phyloP scores from a whole-genome alignment of 2,329 filamentous ascomycete species.

The Raffaelea deltoideospora region DNA sequence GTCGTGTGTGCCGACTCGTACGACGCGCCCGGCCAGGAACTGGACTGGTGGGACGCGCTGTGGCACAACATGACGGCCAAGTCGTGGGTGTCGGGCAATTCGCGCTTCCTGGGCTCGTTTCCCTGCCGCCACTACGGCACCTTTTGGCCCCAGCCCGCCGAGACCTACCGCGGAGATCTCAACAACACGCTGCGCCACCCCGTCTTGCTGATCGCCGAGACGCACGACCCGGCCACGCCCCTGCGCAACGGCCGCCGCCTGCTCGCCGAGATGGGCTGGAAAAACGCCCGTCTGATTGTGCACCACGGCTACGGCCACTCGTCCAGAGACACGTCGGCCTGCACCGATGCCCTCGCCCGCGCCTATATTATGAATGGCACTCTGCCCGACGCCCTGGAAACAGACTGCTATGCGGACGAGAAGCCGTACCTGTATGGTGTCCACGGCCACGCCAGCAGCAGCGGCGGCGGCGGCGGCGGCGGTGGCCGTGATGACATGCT shows the following conservation, averaged over 20 bases:
- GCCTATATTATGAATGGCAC: conserved; percentile 24
- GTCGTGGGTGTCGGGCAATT: conserved; percentile 31
- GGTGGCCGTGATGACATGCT: not conserved
- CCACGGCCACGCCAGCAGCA: not conserved
- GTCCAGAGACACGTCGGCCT: conserved; percentile 25
- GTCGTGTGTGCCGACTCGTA: conserved; percentile 32
- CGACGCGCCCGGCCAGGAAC: conserved; percentile 23
- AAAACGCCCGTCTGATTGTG: conserved; percentile 29
- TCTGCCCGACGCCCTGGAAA: conserved; percentile 25
- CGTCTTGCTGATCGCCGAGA: conserved; percentile 30
- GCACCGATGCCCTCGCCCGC: conserved; percentile 26
- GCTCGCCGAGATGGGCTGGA: conserved; percentile 25
- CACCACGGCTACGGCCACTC: conserved; percentile 36
- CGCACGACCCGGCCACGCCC: conserved; percentile 34
- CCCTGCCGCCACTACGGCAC: conserved; percentile 29
- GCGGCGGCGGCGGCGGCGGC: not conserved
- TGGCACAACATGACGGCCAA: conserved; percentile 31
- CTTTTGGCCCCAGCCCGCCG: conserved; percentile 29
- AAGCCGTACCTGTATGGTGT: conserved; percentile 30
- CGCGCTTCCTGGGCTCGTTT: conserved; percentile 23
- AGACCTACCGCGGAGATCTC: conserved; percentile 30
- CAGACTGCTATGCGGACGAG: conserved; percentile 28
- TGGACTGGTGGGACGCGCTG: conserved; percentile 29
- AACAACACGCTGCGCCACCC: conserved; percentile 27
- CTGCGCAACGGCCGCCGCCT: conserved; percentile 30